phyloP scores from a whole-genome alignment of 331 rosid genomes.

The Phaseolus coccineus region DNA sequence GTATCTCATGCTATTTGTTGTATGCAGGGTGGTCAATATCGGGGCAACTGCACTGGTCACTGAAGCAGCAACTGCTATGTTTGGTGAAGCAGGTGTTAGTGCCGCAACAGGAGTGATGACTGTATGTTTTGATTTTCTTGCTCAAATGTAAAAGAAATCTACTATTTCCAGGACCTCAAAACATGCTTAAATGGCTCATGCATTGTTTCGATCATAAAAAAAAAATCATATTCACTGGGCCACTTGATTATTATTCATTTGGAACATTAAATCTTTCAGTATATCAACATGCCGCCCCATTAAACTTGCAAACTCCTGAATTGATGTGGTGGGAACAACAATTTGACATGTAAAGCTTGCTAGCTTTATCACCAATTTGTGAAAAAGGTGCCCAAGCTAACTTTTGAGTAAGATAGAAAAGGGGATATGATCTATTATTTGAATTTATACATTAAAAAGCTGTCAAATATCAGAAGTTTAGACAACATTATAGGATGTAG shows the following conservation, averaged over 20 bases:
- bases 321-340: conserved; percentile 35
- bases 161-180: conserved; percentile 25
- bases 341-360: conserved; percentile 41
- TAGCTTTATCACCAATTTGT: conserved; percentile 47
- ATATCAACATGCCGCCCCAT: conserved; percentile 37
- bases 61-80: conserved; percentile 89
- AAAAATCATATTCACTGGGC: conserved; percentile 34
- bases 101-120: conserved; percentile 99
- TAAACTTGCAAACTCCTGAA: conserved; percentile 48
- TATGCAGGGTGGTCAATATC: conserved; percentile 90
- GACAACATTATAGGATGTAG: conserved; percentile 10
- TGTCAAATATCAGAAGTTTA: conserved; percentile 5
- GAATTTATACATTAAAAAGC: conserved; percentile 28
- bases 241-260: conserved; percentile 42
- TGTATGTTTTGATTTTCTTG: conserved; percentile 64
- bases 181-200: conserved; percentile 37
- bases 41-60: conserved; percentile 98
- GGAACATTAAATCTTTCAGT: conserved; percentile 43
- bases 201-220: conserved; percentile 29
- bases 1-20: conserved; percentile 60
- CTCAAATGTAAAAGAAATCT: conserved; percentile 28
- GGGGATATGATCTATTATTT: neutral
- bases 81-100: conserved; percentile 98
- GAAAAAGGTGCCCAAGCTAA: conserved; percentile 45
- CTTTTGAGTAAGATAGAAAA: conserved; percentile 27